Evolutionary conservation across 805 yeast genomes (phyloP).

Genomic region (Starmerella gropengiesseri): DNA sequence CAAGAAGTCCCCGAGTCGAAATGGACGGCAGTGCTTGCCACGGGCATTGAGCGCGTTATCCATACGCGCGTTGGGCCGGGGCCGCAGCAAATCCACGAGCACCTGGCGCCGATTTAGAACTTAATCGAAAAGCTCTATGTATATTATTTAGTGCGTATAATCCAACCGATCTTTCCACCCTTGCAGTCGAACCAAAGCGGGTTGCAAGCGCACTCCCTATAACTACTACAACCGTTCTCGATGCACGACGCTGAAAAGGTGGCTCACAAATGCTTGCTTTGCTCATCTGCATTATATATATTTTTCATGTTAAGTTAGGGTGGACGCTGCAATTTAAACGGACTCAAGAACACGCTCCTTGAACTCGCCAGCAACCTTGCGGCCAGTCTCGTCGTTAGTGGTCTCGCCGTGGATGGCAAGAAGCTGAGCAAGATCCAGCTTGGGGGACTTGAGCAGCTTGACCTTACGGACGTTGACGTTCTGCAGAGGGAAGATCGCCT

Average conservation of each 20-base stretch:
- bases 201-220: too few relatives aligned
- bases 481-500: slow-evolving; percentile 92
- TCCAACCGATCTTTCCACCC: too few relatives aligned
- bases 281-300: slow-evolving; percentile 1
- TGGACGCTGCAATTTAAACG: slow-evolving; percentile 47
- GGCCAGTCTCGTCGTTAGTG: slow-evolving; percentile 90
- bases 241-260: background rate
- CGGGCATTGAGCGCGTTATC: slow-evolving; percentile 75
- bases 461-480: slow-evolving; percentile 98
- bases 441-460: slow-evolving; percentile 96
- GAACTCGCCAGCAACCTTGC: slow-evolving; percentile 86
- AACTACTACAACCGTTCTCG: too few relatives aligned
- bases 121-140: background rate
- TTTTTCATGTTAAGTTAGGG: slow-evolving; percentile 11
- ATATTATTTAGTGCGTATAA: background rate
- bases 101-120: slow-evolving; percentile 14
- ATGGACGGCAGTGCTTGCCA: slow-evolving; percentile 43
- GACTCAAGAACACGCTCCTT: slow-evolving; percentile 97
- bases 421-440: slow-evolving; percentile 94
- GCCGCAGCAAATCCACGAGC: slow-evolving; percentile 45
- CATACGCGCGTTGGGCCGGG: slow-evolving; percentile 82
- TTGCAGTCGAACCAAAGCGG: too few relatives aligned
- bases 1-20: slow-evolving; percentile 17
- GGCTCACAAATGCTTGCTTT: background rate
- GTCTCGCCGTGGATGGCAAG: slow-evolving; percentile 96